Base-by-base conservation (phyloP, 2,329 filamentous ascomycete genomes). In the Calonectria pseudoturangicola region DNA sequence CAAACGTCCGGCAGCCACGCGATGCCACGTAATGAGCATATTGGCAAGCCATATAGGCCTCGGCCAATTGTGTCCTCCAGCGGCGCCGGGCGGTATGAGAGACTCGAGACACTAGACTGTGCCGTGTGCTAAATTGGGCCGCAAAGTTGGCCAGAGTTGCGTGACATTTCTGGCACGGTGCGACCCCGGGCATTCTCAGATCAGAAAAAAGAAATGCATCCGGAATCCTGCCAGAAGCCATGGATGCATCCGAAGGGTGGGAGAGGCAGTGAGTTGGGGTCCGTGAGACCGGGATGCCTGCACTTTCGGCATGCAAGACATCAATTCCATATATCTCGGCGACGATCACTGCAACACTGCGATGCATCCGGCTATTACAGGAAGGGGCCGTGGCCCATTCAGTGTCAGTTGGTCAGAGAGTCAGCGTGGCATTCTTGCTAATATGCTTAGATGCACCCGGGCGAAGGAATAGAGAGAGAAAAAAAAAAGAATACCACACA, bases 81-180 rank as follows among this genome's bases (percentile, higher is more conserved):
- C n/a, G 64, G 48, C 48, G 47, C 25, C 28, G 68, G 48, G 62
- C 58, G 75, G 65, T 64, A 62, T 68, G 67, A 39, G 54, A 70
- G 60, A 47, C 67, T 72, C 74, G 48, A 48, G 71, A 18, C 41
- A 66, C 41, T 73, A 70, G 50, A 66, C 51, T 66, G 30, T 8
- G 33, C 30, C 21, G 33, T 60, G 48, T 72, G 54, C 77, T 79
- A 79, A 76, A 78, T 77, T 79, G 77, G 77, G 70, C 50, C 33
- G 33, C 41, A 36, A 43, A 48, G 54, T 70, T 69, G 41, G 64
- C 47, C 48, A 56, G 30, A 41, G 25, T 63, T 65, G 60, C 56
- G 66, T 62, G 68, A 66, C 50, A 66, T 56, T 60, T 21, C 21
- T 25, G 65, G 51, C 69, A 47, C 67, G 67, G 67, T 67, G 67